Percentiles rank a stretch among this genome's conserved stretches.
phyloP scores from a whole-genome alignment of 345 rosid genomes.

The Psidium guajava region DNA sequence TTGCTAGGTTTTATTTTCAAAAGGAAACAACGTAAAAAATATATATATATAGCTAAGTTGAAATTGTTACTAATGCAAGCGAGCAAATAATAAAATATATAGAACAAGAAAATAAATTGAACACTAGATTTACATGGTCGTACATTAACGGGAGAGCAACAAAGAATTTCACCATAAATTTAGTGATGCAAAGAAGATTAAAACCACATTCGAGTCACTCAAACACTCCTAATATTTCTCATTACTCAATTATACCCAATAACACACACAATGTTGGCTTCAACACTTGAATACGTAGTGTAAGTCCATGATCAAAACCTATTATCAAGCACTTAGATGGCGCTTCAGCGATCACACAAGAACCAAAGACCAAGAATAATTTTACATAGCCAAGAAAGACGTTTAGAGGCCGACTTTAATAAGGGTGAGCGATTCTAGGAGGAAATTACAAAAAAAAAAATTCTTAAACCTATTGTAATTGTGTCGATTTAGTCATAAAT shows the following conservation, averaged over 20 bases:
- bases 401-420: neutral
- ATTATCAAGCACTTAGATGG: neutral
- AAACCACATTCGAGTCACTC: neutral
- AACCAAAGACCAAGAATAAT: neutral
- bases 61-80: neutral
- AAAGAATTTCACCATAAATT: neutral
- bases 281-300: no score
- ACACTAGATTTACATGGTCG: neutral
- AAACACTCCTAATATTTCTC: rapidly evolving
- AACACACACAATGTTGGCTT: rapidly evolving
- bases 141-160: neutral
- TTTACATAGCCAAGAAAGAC: neutral
- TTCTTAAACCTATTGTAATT: no score
- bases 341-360: neutral
- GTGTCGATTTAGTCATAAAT: no score
- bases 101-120: no score
- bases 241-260: neutral
- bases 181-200: rapidly evolving
- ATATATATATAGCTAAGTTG: no score
- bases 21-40: neutral
- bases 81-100: rapidly evolving
- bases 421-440: no score
- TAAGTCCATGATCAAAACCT: neutral
- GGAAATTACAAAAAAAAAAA: no score
- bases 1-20: neutral